Percentiles rank a stretch among this genome's conserved stretches.
Evolutionary conservation across 1,139 yeast species (phyloP).

Genomic region (Geotrichum klebahnii): DNA sequence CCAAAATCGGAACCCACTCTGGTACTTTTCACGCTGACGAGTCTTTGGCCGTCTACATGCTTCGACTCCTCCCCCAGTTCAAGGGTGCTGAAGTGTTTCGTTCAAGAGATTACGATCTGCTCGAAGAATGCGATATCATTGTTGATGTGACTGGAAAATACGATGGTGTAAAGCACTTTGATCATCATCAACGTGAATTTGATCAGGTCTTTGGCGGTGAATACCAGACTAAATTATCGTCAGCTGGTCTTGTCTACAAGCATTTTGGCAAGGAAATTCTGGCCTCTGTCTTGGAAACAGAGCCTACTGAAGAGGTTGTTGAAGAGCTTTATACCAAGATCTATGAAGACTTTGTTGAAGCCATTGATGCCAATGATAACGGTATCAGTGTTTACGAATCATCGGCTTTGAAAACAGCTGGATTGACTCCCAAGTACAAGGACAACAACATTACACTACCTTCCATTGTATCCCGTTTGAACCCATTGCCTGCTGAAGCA

Average conservation of each 20-base stretch:
- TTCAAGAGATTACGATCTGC: constrained; percentile 73
- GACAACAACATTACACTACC: constrained; percentile 59
- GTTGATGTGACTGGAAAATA: constrained; percentile 95
- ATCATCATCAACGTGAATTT: constrained; percentile 90
- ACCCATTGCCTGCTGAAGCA: constrained; percentile 71
- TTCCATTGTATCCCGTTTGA: constrained; percentile 68
- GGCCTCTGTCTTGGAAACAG: constrained; percentile 41
- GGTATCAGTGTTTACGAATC: constrained; percentile 72
- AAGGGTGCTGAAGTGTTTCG: constrained; percentile 65
- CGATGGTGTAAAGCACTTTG: constrained; percentile 82
- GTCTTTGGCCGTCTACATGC: constrained; percentile 88
- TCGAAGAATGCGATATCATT: constrained; percentile 67
- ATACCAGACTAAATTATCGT: constrained; percentile 75
- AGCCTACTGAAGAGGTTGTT: constrained; percentile 39
- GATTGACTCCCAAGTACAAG: constrained; percentile 33
- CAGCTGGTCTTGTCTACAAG: constrained; percentile 91
- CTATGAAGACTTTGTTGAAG: constrained; percentile 81
- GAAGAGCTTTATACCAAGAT: constrained; percentile 67
- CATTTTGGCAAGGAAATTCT: constrained; percentile 87
- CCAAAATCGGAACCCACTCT: constrained; percentile 80
- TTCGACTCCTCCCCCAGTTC: constrained; percentile 67
- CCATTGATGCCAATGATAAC: constrained; percentile 93
- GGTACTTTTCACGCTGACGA: constrained; percentile 98
- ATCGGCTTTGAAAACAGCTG: constrained; percentile 30
- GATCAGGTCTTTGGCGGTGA: constrained; percentile 53